Evolutionary conservation across 2,329 filamentous ascomycete species (phyloP).

Genomic region (Microdochium bolleyi): DNA sequence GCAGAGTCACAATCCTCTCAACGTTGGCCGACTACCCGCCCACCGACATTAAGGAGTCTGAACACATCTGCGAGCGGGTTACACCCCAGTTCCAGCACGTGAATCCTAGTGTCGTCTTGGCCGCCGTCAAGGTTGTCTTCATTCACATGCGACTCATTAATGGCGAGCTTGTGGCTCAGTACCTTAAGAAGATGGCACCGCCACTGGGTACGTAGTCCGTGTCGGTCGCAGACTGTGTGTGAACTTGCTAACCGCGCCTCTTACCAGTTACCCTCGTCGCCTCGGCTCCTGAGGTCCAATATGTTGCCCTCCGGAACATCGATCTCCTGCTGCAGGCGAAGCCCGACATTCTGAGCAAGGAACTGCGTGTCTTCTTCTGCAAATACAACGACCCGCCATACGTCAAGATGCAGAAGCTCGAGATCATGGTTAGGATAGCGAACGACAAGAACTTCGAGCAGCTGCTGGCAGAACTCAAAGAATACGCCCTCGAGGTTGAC

Average conservation of each 20-base stretch:
- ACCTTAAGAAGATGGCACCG: constrained; percentile 97
- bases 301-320: constrained; percentile 93
- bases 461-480: constrained; percentile 85
- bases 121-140: constrained; percentile 97
- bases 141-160: constrained; percentile 86
- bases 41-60: constrained; percentile 85
- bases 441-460: constrained; percentile 97
- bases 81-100: constrained; percentile 97
- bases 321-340: constrained; percentile 93
- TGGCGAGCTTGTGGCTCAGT: constrained; percentile 70
- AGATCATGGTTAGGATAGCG: constrained; percentile 98
- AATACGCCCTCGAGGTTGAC: constrained; percentile 95
- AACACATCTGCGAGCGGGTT: constrained; percentile 96
- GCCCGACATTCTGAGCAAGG: constrained; percentile 93
- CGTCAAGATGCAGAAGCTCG: constrained; percentile 93
- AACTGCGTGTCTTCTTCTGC: constrained; percentile 98
- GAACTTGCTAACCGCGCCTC: constrained; percentile 13
- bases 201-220: constrained; percentile 62
- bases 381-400: constrained; percentile 99
- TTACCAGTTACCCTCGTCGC: constrained; percentile 81
- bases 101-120: constrained; percentile 91
- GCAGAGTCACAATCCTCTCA: constrained; percentile 83
- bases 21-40: constrained; percentile 85
- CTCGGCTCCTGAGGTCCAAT: constrained; percentile 93
- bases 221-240: constrained; percentile 1